A percentile compares a stretch with the other conserved stretches of the same genome.
These are phyloP conservation scores for Hypholoma fasciculare DNA, from an alignment of 768 basidiomycete species.

Conservation along the genomic window DNA sequence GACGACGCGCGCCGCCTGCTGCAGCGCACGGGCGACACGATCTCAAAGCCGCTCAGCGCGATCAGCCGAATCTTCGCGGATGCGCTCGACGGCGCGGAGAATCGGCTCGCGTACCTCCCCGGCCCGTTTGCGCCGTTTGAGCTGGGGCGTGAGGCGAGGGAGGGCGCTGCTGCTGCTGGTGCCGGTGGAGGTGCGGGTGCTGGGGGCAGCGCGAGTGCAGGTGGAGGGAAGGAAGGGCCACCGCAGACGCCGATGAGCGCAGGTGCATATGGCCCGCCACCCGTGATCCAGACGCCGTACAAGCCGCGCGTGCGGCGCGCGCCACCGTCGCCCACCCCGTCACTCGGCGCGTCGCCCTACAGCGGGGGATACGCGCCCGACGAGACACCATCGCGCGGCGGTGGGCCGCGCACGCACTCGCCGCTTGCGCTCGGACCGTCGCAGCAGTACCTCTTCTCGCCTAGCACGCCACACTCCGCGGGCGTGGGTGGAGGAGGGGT, in stretches of 20 bases:
- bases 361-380: slow-evolving; percentile 34
- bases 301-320: slow-evolving; percentile 65
- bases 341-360: slow-evolving; percentile 31
- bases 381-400: slow-evolving; percentile 50
- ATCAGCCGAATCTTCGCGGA: slow-evolving; percentile 87
- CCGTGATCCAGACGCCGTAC: slow-evolving; percentile 65
- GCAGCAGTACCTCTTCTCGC: slow-evolving; percentile 26
- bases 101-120: slow-evolving; percentile 62
- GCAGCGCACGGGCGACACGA: slow-evolving; percentile 88
- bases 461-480: slow-evolving; percentile 33
- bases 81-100: slow-evolving; percentile 72
- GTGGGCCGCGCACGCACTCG: slow-evolving; percentile 46
- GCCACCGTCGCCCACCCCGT: slow-evolving; percentile 42
- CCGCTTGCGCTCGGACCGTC: slow-evolving; percentile 51
- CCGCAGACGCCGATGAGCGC: slow-evolving; percentile 40
- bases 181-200: slow-evolving; percentile 18
- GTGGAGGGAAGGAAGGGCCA: slow-evolving; percentile 5
- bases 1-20: slow-evolving; percentile 83
- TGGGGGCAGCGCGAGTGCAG: too few species aligned
- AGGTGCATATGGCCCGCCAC: slow-evolving; percentile 33
- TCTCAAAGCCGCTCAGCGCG: slow-evolving; percentile 89
- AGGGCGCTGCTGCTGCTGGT: slow-evolving; percentile 25
- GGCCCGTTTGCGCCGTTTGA: slow-evolving; percentile 73
- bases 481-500: slow-evolving; percentile 36
- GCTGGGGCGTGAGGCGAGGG: slow-evolving; percentile 50